phyloP scores from a whole-genome alignment of 176 grass and related monocot genomes.

The Ensete ventricosum region DNA sequence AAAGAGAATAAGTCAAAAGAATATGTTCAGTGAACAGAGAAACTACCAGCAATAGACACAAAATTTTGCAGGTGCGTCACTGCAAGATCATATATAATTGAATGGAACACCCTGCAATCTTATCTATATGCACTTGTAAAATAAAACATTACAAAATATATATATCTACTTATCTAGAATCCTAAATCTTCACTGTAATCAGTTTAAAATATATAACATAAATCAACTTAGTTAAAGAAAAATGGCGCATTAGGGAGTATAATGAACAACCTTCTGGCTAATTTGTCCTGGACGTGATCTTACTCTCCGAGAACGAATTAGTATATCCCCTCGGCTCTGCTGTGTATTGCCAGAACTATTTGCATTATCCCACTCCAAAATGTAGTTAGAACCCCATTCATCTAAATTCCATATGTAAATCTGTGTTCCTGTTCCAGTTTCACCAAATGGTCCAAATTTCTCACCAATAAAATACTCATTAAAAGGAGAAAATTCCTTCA shows the following conservation, averaged over 20 bases:
- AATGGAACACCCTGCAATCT: neutral
- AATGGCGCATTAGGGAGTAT: neutral
- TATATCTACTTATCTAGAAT: neutral
- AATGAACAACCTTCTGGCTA: slow-evolving; percentile 36
- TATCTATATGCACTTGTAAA: neutral
- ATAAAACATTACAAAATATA: neutral
- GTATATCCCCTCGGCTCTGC: slow-evolving; percentile 44
- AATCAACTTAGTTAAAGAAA: neutral
- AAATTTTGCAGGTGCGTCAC: no score
- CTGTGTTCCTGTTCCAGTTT: slow-evolving; percentile 54
- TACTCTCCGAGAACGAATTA: slow-evolving; percentile 70
- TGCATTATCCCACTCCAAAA: slow-evolving; percentile 58
- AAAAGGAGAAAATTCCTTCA: slow-evolving; percentile 76
- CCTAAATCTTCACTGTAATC: neutral
- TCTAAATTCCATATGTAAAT: slow-evolving; percentile 95
- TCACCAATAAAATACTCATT: slow-evolving; percentile 92
- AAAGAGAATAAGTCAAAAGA: neutral
- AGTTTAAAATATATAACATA: neutral
- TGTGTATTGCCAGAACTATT: slow-evolving; percentile 25
- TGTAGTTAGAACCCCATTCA: slow-evolving; percentile 64
- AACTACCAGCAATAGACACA: neutral
- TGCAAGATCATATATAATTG: no score
- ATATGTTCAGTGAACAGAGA: neutral
- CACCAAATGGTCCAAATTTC: slow-evolving; percentile 63
- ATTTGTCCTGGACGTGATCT: slow-evolving; percentile 58